Evolutionary conservation across 768 basidiomycete species (phyloP).

Genomic region (Trichaptum fuscoviolaceum): DNA sequence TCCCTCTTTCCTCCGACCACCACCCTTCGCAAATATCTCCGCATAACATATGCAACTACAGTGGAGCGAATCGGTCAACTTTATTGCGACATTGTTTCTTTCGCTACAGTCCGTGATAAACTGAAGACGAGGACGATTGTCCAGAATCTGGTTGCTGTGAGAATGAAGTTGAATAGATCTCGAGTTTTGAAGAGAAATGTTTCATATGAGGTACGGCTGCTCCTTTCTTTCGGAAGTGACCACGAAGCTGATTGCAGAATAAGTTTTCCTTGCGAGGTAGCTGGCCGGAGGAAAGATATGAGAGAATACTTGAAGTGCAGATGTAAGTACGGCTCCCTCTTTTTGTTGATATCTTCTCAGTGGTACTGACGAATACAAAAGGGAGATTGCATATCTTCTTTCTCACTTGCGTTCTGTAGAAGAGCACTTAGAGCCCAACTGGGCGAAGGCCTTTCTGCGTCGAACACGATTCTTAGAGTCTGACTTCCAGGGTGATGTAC

Average conservation of each 20-base stretch:
- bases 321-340: slow-evolving; percentile 36
- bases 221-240: slow-evolving; percentile 6
- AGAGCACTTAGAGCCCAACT: slow-evolving; percentile 66
- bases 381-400: slow-evolving; percentile 63
- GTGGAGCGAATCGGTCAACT: slow-evolving; percentile 61
- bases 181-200: slow-evolving; percentile 51
- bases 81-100: slow-evolving; percentile 74
- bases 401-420: slow-evolving; percentile 72
- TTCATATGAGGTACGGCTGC: slow-evolving; percentile 53
- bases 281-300: slow-evolving; percentile 80
- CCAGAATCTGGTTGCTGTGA: slow-evolving; percentile 65
- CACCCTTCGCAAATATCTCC: slow-evolving; percentile 70
- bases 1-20: slow-evolving; percentile 72
- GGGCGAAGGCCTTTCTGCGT: slow-evolving; percentile 71
- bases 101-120: slow-evolving; percentile 48
- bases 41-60: slow-evolving; percentile 63
- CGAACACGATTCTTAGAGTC: slow-evolving; percentile 72
- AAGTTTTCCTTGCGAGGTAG: slow-evolving; percentile 72
- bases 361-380: slow-evolving; percentile 25
- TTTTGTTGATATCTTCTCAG: not conserved
- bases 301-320: slow-evolving; percentile 61
- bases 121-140: slow-evolving; percentile 48
- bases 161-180: slow-evolving; percentile 66
- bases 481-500: slow-evolving; percentile 78
- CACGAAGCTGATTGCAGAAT: slow-evolving; percentile 6